These are phyloP conservation scores for Epichloe bromicola DNA, from an alignment of 2,329 filamentous ascomycete genomes.

Conservation along the genomic window DNA sequence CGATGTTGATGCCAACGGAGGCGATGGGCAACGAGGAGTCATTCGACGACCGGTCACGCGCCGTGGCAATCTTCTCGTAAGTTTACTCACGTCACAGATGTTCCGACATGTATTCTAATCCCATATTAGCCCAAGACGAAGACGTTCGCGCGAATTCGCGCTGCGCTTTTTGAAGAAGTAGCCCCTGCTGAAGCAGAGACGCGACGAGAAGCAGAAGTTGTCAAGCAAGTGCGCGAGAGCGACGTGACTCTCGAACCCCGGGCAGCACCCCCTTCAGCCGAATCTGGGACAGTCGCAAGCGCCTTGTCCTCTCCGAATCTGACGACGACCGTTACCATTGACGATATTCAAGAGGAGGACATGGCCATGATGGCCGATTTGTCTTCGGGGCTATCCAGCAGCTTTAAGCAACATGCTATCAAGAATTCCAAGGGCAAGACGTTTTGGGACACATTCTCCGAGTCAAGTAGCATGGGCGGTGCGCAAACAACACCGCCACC, in stretches of 20 bases:
- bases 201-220: slow-evolving; percentile 84
- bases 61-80: slow-evolving; percentile 75
- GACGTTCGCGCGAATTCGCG: slow-evolving; percentile 84
- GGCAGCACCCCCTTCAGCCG: slow-evolving; percentile 24
- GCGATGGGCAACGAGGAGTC: slow-evolving; percentile 56
- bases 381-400: slow-evolving; percentile 39
- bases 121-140: slow-evolving; percentile 74
- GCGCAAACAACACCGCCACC: slow-evolving; percentile 51
- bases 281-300: slow-evolving; percentile 38
- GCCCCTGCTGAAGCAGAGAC: slow-evolving; percentile 81
- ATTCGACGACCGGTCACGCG: slow-evolving; percentile 74
- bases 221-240: slow-evolving; percentile 86
- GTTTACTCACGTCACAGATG: not conserved
- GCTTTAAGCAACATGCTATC: slow-evolving; percentile 62
- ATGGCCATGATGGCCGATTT: slow-evolving; percentile 52
- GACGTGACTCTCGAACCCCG: slow-evolving; percentile 51
- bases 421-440: slow-evolving; percentile 58
- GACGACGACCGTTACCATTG: slow-evolving; percentile 49
- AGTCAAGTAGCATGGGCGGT: slow-evolving; percentile 42
- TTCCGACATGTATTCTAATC: not conserved
- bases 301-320: slow-evolving; percentile 58
- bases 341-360: slow-evolving; percentile 58
- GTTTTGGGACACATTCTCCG: slow-evolving; percentile 66
- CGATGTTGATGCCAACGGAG: slow-evolving; percentile 32
- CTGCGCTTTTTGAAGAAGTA: slow-evolving; percentile 79